A percentile compares a stretch with the other conserved stretches of the same genome.
These are phyloP conservation scores for Lasiosphaeria ovina DNA, from an alignment of 495 filamentous ascomycete species.

Conservation along the genomic window DNA sequence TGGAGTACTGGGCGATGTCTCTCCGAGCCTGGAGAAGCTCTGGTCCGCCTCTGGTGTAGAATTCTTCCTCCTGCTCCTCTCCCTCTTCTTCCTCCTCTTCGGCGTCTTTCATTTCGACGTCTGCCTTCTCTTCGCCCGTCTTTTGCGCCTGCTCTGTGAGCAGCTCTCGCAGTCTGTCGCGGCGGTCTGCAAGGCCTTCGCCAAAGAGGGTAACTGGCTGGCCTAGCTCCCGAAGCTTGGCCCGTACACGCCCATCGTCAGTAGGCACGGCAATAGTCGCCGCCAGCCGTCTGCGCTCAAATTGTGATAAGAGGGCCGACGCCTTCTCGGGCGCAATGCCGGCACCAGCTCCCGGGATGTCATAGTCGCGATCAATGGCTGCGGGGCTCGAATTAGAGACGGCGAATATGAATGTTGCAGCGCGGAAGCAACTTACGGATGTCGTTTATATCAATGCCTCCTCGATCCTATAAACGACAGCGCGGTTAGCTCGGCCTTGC, in stretches of 20 bases:
- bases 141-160: constrained; percentile 71
- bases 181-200: constrained; percentile 80
- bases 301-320: constrained; percentile 83
- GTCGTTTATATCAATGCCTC: constrained; percentile 74
- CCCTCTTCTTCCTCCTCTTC: constrained; percentile 63
- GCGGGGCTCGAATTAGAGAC: constrained; percentile 10
- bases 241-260: constrained; percentile 83
- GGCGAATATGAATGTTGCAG: background rate
- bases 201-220: constrained; percentile 95
- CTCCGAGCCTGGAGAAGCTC: constrained; percentile 75
- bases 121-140: constrained; percentile 51
- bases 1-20: constrained; percentile 79
- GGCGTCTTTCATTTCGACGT: constrained; percentile 62
- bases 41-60: constrained; percentile 79
- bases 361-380: constrained; percentile 87
- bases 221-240: constrained; percentile 74
- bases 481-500: constrained; percentile 31
- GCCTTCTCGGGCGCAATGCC: constrained; percentile 86
- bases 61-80: constrained; percentile 85
- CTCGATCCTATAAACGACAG: constrained; percentile 50
- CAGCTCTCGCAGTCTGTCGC: constrained; percentile 83
- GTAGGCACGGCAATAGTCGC: constrained; percentile 94
- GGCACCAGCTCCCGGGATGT: constrained; percentile 65
- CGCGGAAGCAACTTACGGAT: constrained; percentile 59
- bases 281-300: constrained; percentile 82